These are phyloP conservation scores for Marasmius tenuissimus DNA, from an alignment of 1,284 basidiomycete species.

Conservation along the genomic window DNA sequence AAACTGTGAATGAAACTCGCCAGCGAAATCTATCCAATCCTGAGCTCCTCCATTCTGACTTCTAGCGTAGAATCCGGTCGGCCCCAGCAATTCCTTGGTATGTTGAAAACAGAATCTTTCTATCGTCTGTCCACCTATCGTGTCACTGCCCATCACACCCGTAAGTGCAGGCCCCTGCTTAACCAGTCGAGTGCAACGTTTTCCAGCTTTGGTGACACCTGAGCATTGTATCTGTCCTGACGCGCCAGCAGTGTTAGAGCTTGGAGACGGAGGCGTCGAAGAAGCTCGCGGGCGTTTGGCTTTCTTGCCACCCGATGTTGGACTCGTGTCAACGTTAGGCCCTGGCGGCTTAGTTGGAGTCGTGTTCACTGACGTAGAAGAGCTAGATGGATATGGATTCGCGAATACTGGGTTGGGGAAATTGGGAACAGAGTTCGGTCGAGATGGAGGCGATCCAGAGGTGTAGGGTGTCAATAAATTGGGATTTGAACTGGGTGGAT, in stretches of 20 bases:
- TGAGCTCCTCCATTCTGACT: conserved; percentile 30
- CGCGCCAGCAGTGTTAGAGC: conserved; percentile 18
- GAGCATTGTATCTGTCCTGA: conserved; percentile 50
- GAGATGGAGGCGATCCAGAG: conserved; percentile 20
- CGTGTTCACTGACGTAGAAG: conserved; percentile 8
- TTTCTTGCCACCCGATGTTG: not conserved
- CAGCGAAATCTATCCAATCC: conserved; percentile 56
- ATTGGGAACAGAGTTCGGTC: conserved; percentile 21
- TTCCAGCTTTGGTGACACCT: conserved; percentile 64
- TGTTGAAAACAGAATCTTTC: conserved; percentile 71
- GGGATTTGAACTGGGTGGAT: conserved; percentile 15
- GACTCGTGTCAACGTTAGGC: not conserved
- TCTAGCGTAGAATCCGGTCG: conserved; percentile 58
- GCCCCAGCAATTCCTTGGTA: conserved; percentile 49
- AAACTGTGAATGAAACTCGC: conserved; percentile 29
- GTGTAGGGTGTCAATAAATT: conserved; percentile 9
- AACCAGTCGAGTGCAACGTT: conserved; percentile 61
- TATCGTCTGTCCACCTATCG: conserved; percentile 34
- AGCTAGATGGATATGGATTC: conserved; percentile 15
- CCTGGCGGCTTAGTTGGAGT: conserved; percentile 15
- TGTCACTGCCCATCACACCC: conserved; percentile 21
- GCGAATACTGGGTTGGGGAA: conserved; percentile 6
- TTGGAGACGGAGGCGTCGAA: conserved; percentile 21
- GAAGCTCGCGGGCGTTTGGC: conserved; percentile 16
- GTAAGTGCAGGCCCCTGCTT: conserved; percentile 47